Percentiles rank a stretch among this genome's conserved stretches.
Evolutionary conservation across 441 rosid species (phyloP).

Genomic region (Omphalea diandra): DNA sequence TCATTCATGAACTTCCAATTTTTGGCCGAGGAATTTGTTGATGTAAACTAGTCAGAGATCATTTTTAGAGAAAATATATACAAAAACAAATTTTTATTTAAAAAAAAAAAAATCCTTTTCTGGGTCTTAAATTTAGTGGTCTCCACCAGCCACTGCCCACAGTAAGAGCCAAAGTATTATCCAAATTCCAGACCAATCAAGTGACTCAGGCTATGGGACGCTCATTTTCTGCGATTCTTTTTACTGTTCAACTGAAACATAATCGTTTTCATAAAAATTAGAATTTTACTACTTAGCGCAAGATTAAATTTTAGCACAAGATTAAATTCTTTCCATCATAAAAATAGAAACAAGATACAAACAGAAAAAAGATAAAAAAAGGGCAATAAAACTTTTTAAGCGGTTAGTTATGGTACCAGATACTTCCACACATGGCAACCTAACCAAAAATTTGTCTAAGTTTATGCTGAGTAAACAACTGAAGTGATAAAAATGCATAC

Average conservation of each 20-base stretch:
- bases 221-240: constrained; percentile 1
- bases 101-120: constrained; percentile 9
- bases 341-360: too few species aligned
- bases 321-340: too few species aligned
- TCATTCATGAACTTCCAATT: constrained; percentile 7
- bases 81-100: too few species aligned
- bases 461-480: too few species aligned
- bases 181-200: constrained; percentile 24
- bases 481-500: too few species aligned
- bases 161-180: constrained; percentile 30
- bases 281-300: too few species aligned
- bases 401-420: too few species aligned
- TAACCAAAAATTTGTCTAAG: too few species aligned
- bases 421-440: too few species aligned
- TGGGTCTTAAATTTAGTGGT: constrained; percentile 25
- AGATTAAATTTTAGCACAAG: too few species aligned
- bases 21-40: constrained; percentile 35
- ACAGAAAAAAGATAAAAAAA: too few species aligned
- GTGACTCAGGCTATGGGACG: constrained; percentile 15
- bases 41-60: constrained; percentile 21
- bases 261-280: background rate
- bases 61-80: constrained; percentile 11
- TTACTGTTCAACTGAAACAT: background rate
- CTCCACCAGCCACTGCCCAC: constrained; percentile 20
- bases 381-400: too few species aligned